These are phyloP conservation scores for Amyloporia xantha DNA, from an alignment of 768 basidiomycete genomes.

Conservation along the genomic window DNA sequence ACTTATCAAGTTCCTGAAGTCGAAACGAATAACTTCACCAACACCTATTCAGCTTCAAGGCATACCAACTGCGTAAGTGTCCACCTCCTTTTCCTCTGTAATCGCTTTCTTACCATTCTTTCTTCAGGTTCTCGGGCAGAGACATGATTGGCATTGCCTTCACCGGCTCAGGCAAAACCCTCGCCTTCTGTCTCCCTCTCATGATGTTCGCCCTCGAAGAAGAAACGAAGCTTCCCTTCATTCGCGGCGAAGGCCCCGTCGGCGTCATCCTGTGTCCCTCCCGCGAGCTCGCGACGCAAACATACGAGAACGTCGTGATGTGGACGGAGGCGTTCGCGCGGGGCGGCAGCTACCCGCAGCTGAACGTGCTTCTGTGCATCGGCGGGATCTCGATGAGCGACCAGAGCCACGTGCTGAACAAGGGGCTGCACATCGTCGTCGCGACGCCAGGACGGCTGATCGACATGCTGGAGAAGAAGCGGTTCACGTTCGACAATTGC, in stretches of 20 bases:
- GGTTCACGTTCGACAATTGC: conserved; percentile 89
- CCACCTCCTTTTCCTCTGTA: conserved; percentile 4
- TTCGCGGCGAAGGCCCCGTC: conserved; percentile 94
- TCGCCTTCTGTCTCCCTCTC: conserved; percentile 96
- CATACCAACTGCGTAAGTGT: conserved; percentile 82
- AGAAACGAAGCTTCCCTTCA: conserved; percentile 83
- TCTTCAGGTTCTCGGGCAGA: conserved; percentile 83
- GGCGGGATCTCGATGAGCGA: conserved; percentile 98
- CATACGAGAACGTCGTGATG: conserved; percentile 85
- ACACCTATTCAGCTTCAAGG: conserved; percentile 98
- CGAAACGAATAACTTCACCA: conserved; percentile 78
- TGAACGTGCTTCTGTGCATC: conserved; percentile 89
- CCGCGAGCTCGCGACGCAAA: conserved; percentile 93
- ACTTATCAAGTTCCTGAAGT: conserved; percentile 75
- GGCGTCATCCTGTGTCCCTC: conserved; percentile 96
- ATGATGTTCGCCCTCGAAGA: conserved; percentile 97
- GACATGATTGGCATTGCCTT: conserved; percentile 99
- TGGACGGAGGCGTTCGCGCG: conserved; percentile 83
- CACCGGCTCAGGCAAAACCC: conserved; percentile 97
- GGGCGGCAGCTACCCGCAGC: conserved; percentile 73
- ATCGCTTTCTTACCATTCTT: conserved; percentile 6
- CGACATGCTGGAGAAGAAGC: conserved; percentile 96
- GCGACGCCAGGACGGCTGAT: conserved; percentile 96
- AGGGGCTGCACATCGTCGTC: conserved; percentile 92
- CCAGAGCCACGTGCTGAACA: conserved; percentile 86